Evolutionary conservation across 2,329 filamentous ascomycete species (phyloP).

Genomic region (Orbilia javanica): DNA sequence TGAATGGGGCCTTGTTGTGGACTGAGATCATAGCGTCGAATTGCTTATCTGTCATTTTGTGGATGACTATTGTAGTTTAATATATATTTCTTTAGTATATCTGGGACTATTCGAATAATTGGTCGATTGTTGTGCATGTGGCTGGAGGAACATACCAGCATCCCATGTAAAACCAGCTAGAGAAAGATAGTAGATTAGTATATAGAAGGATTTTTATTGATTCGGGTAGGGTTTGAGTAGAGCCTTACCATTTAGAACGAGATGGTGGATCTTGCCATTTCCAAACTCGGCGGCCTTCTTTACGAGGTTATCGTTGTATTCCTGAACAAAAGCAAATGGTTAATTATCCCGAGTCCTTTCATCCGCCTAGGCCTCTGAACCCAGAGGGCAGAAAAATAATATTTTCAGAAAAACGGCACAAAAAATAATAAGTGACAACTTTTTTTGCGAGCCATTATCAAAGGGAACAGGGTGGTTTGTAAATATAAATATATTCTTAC

Average conservation of each 20-base stretch:
- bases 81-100: too few relatives aligned
- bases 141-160: conserved; percentile 75
- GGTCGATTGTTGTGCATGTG: conserved; percentile 65
- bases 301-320: conserved; percentile 79
- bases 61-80: conserved; percentile 44
- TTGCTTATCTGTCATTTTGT: conserved; percentile 84
- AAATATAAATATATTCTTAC: conserved; percentile 26
- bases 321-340: conserved; percentile 70
- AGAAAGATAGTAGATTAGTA: neutral
- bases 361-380: conserved; percentile 1
- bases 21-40: conserved; percentile 89
- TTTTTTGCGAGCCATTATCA: too few relatives aligned
- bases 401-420: neutral
- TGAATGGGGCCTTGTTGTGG: conserved; percentile 88
- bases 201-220: neutral
- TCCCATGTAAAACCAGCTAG: conserved; percentile 78
- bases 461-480: too few relatives aligned
- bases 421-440: neutral
- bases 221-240: neutral
- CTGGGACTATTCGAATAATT: neutral
- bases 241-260: conserved; percentile 89
- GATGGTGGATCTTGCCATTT: conserved; percentile 86
- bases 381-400: neutral
- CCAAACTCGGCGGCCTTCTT: conserved; percentile 83
- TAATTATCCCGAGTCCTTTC: conserved; percentile 19